Evolutionary conservation across 495 filamentous ascomycete species (phyloP).

Genomic region (Hypoxylon fuscum): DNA sequence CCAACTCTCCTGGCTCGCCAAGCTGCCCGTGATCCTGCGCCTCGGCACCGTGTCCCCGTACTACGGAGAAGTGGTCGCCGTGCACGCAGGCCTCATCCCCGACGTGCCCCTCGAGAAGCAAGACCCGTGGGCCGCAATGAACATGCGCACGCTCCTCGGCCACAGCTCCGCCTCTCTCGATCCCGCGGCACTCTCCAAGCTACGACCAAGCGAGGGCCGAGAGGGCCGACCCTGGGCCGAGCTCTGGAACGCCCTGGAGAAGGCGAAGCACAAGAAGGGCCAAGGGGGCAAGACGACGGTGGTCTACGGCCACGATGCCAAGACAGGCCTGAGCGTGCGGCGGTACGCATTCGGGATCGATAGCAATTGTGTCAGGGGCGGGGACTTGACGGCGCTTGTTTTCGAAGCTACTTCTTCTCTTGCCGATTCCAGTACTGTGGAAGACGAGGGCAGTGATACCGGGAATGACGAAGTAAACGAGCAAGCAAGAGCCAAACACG

Average conservation of each 20-base stretch:
- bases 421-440: not conserved
- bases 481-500: constrained; percentile 25
- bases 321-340: constrained; percentile 69
- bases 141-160: constrained; percentile 78
- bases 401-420: constrained; percentile 56
- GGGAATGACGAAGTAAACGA: constrained; percentile 27
- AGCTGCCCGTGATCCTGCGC: constrained; percentile 77
- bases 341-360: constrained; percentile 85
- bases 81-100: constrained; percentile 86
- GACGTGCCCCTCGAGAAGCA: constrained; percentile 74
- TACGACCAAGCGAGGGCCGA: constrained; percentile 36
- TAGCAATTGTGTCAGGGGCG: constrained; percentile 79
- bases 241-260: constrained; percentile 58
- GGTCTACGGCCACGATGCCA: constrained; percentile 90
- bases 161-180: constrained; percentile 7
- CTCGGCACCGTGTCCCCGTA: constrained; percentile 62
- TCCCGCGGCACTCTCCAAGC: not conserved
- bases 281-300: constrained; percentile 69
- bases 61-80: constrained; percentile 72
- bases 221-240: constrained; percentile 74
- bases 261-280: constrained; percentile 21
- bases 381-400: constrained; percentile 78
- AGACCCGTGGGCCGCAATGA: constrained; percentile 86
- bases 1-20: constrained; percentile 74
- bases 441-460: constrained; percentile 22